Conservation (phyloP, 768 basidiomycete genomes). For the Trametes elegans region DNA sequence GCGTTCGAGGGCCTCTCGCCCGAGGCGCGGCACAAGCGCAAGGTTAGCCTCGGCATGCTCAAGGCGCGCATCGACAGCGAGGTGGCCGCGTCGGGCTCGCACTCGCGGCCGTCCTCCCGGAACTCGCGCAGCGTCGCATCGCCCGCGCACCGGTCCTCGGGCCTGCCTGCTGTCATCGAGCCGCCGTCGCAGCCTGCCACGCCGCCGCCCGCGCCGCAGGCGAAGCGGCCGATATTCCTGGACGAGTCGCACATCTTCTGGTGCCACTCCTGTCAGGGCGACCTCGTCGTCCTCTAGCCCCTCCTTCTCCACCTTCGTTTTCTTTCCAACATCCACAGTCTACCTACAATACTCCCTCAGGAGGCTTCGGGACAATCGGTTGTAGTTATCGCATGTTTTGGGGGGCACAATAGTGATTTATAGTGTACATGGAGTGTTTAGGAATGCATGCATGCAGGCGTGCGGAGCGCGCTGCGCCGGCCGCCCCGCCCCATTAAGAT, state of each 20-base stretch:
- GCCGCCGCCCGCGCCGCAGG: slow-evolving; percentile 21
- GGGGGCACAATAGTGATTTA: slow-evolving; percentile 16
- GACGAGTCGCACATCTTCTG: slow-evolving; percentile 90
- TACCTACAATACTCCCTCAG: too few relatives aligned
- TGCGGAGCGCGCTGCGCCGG: slow-evolving; percentile 15
- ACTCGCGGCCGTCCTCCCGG: slow-evolving; percentile 42
- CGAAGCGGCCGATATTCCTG: slow-evolving; percentile 66
- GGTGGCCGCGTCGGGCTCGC: slow-evolving; percentile 41
- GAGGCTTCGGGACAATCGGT: too few relatives aligned
- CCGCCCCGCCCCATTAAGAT: slow-evolving; percentile 2
- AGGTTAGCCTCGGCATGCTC: slow-evolving; percentile 84
- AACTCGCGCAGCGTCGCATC: slow-evolving; percentile 40
- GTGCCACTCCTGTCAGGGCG: slow-evolving; percentile 81
- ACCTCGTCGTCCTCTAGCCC: slow-evolving; percentile 75
- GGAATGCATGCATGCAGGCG: slow-evolving; percentile 7
- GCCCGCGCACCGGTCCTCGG: slow-evolving; percentile 33
- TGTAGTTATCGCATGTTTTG: slow-evolving; percentile 4
- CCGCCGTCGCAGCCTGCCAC: slow-evolving; percentile 26
- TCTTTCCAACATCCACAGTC: slow-evolving; percentile 1
- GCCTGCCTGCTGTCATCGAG: slow-evolving; percentile 31
- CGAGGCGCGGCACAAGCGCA: slow-evolving; percentile 78
- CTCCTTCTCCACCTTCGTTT: too few relatives aligned
- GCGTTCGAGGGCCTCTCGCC: slow-evolving; percentile 70
- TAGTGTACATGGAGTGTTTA: slow-evolving; percentile 19
- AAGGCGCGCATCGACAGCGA: slow-evolving; percentile 90